Conservation (phyloP, 2,329 filamentous ascomycete genomes). For the Colletotrichum tamarilloi region DNA sequence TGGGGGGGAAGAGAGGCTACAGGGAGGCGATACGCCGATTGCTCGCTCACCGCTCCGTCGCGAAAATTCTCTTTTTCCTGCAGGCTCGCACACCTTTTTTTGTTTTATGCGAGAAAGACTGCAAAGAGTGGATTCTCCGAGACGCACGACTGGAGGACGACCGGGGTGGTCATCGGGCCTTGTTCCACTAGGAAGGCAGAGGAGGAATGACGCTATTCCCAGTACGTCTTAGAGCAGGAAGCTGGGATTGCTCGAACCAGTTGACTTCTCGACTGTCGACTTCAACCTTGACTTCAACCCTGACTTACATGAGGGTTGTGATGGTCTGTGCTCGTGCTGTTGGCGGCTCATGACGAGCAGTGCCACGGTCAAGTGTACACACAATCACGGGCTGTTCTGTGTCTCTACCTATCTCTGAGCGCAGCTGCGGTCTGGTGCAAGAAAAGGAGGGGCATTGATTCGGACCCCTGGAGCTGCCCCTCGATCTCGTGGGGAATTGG, state of each 20-base stretch:
- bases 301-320: not conserved
- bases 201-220: constrained; percentile 11
- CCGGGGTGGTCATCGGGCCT: constrained; percentile 20
- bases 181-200: constrained; percentile 7
- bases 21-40: constrained; percentile 34
- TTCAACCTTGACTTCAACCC: not conserved
- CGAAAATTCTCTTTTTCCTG: constrained; percentile 27
- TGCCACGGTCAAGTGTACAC: not conserved
- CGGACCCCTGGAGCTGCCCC: constrained; percentile 29
- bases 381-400: not conserved
- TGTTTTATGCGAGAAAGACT: constrained; percentile 30
- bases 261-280: not conserved
- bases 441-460: constrained; percentile 29
- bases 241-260: not conserved
- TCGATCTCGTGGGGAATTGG: constrained; percentile 37
- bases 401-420: not conserved
- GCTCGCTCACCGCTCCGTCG: constrained; percentile 36
- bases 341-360: constrained; percentile 33
- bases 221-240: not conserved
- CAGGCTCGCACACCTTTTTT: constrained; percentile 22
- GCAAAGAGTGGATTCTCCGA: constrained; percentile 23
- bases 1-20: not conserved
- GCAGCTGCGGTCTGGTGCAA: not conserved
- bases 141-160: constrained; percentile 8
- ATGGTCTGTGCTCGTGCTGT: constrained; percentile 27